phyloP scores from a whole-genome alignment of 805 yeast species.

The Ogataea haglerorum region DNA sequence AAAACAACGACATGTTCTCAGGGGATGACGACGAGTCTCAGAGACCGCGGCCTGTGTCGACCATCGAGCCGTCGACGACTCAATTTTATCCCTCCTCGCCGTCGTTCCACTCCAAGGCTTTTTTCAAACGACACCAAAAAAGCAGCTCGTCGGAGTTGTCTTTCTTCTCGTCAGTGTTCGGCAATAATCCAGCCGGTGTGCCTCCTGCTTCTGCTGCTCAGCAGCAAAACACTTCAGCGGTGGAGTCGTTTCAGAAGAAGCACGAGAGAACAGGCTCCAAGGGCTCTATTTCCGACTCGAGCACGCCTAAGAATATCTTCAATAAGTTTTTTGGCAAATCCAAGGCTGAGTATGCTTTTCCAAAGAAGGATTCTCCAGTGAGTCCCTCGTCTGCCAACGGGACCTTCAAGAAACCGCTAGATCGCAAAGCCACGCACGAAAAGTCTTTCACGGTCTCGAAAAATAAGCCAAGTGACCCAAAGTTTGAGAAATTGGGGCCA shows the following conservation, averaged over 20 bases:
- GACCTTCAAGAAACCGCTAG: conserved; percentile 10
- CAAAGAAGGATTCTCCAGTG: conserved; percentile 25
- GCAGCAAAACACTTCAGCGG: conserved; percentile 12
- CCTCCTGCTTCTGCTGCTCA: conserved; percentile 23
- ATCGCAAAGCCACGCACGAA: conserved; percentile 5
- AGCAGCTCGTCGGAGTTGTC: conserved; percentile 61
- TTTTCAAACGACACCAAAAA: conserved; percentile 63
- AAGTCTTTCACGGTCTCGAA: conserved; percentile 7
- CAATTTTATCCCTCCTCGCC: conserved; percentile 31
- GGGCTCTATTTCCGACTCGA: conserved; percentile 28
- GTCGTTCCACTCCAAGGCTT: conserved; percentile 38
- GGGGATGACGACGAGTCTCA: conserved; percentile 3
- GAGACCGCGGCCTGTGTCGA: conserved; percentile 36
- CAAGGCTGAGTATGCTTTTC: conserved; percentile 14
- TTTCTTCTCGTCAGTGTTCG: conserved; percentile 35
- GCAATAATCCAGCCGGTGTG: conserved; percentile 12
- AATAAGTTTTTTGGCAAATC: conserved; percentile 31
- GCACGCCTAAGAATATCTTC: conserved; percentile 29
- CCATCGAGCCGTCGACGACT: conserved; percentile 33
- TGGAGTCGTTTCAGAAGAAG: conserved; percentile 7
- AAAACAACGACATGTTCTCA: background rate
- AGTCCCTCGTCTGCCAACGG: conserved; percentile 25
- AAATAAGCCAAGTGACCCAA: conserved; percentile 13
- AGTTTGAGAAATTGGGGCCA: conserved; percentile 34
- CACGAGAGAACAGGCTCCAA: conserved; percentile 29